Conservation (phyloP, 2,329 filamentous ascomycete species). For the Plenodomus biglobosus region DNA sequence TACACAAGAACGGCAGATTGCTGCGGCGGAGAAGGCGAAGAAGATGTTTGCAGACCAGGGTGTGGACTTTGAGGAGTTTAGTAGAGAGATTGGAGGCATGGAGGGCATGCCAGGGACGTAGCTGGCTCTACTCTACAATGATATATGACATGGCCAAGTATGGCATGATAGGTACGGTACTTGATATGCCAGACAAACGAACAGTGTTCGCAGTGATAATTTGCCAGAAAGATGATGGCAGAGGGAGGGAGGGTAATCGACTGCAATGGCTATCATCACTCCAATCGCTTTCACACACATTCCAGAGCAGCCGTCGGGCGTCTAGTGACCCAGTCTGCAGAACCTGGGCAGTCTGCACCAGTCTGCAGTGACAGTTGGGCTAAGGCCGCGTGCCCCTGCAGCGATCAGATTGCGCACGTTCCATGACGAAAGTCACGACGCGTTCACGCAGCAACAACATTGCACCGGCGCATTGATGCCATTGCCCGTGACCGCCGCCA, state of each 20-base stretch:
- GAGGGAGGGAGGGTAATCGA: no score
- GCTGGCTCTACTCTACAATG: background rate
- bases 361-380: background rate
- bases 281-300: constrained; percentile 1
- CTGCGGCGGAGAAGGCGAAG: constrained; percentile 72
- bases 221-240: no score
- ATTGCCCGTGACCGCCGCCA: constrained; percentile 1
- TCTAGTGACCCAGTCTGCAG: no score
- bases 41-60: constrained; percentile 72
- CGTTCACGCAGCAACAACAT: constrained; percentile 23
- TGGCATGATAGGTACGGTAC: no score
- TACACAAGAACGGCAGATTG: constrained; percentile 69
- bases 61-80: constrained; percentile 81
- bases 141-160: no score
- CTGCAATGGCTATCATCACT: no score
- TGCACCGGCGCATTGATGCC: constrained; percentile 12
- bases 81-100: constrained; percentile 68
- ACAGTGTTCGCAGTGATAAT: background rate
- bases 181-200: no score
- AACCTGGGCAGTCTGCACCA: no score
- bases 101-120: constrained; percentile 55
- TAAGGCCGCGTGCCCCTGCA: constrained; percentile 11
- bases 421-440: constrained; percentile 24
- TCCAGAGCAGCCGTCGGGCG: constrained; percentile 5
- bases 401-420: constrained; percentile 21